Base-by-base conservation (phyloP, 169 alveolate genomes). In the Cryptosporidium meleagridis region DNA sequence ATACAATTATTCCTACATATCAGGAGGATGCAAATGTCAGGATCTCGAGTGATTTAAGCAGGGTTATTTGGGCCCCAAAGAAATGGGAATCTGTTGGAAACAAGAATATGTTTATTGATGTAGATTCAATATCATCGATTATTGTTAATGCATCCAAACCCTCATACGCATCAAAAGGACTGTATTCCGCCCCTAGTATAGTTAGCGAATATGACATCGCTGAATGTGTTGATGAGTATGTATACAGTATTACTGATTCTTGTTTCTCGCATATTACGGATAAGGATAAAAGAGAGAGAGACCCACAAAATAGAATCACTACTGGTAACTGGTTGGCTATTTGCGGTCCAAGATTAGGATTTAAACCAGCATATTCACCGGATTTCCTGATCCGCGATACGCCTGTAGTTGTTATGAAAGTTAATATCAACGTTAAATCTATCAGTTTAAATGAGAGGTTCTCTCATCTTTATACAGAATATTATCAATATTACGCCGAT, bases 261-360 rank as follows among this genome's bases (percentile, higher is more conserved):
- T 80, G 89, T 21, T 80, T 80, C 53, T 65, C 89, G 1, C 55
- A 67, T 80, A 80, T 41, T n/a, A 62, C 29, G 8, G 69, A 26
- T 23, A 62, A 23, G 16, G 86, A 73, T 33, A 73, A 73, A 35
- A 53, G 35, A 58, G 67, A 41, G 18, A 80, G 31, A 45, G 89
- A 80, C 62, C 51, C 65, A 33, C 89, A 80, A 41, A 65, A 62
- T 80, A 80, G 35, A 31, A 65, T 80, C 39, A 61, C 89, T 58
- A 44, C 89, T 37, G 89, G 89, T 10, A 80, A 80, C 59, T 80
- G 89, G 89, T 37, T 80, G n/a, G 89, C 89, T 3, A 80, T 80
- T 41, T 80, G 89, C 62, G 89, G 89, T 14, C 89, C 89, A 23
- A 80, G 89, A 39, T 48, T 80, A 41, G 89, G 89, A 23, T 80